Evolutionary conservation across 441 rosid genomes (phyloP), one percentile per base, ranked within the genome.

Genomic region (Croton setiger): DNA sequence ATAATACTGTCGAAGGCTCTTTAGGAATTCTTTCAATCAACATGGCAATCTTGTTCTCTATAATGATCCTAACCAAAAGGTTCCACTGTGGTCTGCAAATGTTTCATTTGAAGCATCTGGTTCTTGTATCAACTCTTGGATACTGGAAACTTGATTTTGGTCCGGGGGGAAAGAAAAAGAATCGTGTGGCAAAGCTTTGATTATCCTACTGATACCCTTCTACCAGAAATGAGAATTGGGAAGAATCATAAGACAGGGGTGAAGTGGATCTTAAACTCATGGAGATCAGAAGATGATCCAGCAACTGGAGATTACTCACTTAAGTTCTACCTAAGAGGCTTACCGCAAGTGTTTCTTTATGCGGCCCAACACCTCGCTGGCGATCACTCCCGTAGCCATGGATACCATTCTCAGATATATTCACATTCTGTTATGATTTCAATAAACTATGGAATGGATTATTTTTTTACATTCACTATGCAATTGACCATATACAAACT

Each of bases 221-320:
- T 62, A 13, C 17, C 2, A 20, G 66, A 51, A 18, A 61, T 61
- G 52, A 0, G 2, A 2, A 0, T 37, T 1, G 65, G 65, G 51
- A 1, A 39, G 17, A 43, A 61, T 14, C 13, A 31, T 4, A 61
- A 43, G 13, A 11, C 52, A 4, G 35, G 66, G 1, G 15, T 9
- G n/a, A 1, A 62, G 7, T 23, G 31, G 48, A 18, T 44, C 35
- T 15, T 43, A 5, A 62, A 11, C 1, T 62, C 66, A 1, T 23
- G 35, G 52, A 62, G 6, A 44, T 21, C 37, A 2, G 36, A 48
- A 44, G 35, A 62, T 62, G 66, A 62, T 7, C 66, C 66, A 4
- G 36, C 52, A 18, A 43, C 5, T 4, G 52, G 66, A 12, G 20
- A 43, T 2, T 62, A 41, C 66, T 41, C 36, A 2, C 2, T 11